Evolutionary conservation across 2,329 filamentous ascomycete species (phyloP).

Genomic region (Plenodomus lindquistii): DNA sequence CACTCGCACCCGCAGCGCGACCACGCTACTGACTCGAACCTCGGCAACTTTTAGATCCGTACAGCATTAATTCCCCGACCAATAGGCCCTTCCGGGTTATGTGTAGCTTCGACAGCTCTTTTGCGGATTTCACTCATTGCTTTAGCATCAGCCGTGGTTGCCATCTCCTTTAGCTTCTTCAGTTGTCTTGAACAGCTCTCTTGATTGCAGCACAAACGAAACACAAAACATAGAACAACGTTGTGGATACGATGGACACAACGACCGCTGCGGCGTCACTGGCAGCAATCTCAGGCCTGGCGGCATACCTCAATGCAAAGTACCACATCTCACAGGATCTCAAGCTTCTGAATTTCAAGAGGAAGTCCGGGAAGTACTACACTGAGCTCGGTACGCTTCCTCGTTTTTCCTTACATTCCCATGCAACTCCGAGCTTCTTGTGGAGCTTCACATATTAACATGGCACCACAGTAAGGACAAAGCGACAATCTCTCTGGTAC

Average conservation of each 20-base stretch:
- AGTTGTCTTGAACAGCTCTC: too few species aligned
- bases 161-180: too few species aligned
- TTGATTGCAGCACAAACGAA: too few species aligned
- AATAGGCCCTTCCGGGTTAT: background rate
- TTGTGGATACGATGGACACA: slow-evolving; percentile 14
- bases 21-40: slow-evolving; percentile 15
- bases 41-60: slow-evolving; percentile 20
- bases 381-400: slow-evolving; percentile 34
- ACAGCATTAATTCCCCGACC: slow-evolving; percentile 1
- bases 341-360: slow-evolving; percentile 45
- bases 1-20: background rate
- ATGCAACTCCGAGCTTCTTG: background rate
- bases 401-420: too few species aligned
- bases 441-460: background rate
- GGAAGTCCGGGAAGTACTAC: slow-evolving; percentile 42
- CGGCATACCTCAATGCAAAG: slow-evolving; percentile 69
- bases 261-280: slow-evolving; percentile 31
- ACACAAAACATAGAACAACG: too few species aligned
- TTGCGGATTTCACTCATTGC: too few species aligned
- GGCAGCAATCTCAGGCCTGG: slow-evolving; percentile 44
- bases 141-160: too few species aligned
- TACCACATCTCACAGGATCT: slow-evolving; percentile 68
- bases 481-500: slow-evolving; percentile 37
- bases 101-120: background rate
- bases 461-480: slow-evolving; percentile 45